phyloP scores from a whole-genome alignment of 1,284 basidiomycete genomes.

The Heliocybe sulcata region DNA sequence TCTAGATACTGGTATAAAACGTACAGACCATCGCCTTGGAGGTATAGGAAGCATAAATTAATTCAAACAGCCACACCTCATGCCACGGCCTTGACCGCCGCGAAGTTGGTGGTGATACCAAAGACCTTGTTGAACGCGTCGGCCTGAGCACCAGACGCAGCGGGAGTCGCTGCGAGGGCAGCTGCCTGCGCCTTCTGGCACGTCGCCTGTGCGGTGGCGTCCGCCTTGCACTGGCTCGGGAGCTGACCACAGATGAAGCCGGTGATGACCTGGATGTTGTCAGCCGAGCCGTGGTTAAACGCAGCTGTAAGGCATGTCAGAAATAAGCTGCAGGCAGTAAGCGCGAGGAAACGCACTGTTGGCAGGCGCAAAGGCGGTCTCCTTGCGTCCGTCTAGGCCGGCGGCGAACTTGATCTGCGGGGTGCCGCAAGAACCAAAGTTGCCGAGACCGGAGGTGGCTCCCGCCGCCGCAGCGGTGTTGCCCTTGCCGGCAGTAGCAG shows the following conservation, averaged over 20 bases:
- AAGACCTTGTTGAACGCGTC: slow-evolving; percentile 54
- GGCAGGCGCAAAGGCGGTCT: slow-evolving; percentile 46
- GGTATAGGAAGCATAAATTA: background rate
- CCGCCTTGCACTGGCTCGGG: slow-evolving; percentile 42
- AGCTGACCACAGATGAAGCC: slow-evolving; percentile 49
- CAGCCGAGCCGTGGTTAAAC: slow-evolving; percentile 44
- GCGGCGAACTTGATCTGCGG: slow-evolving; percentile 54
- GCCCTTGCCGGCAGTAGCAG: slow-evolving; percentile 5
- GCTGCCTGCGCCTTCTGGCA: slow-evolving; percentile 37
- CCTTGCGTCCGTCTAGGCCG: slow-evolving; percentile 51
- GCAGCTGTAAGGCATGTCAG: slow-evolving; percentile 15
- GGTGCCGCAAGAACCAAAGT: slow-evolving; percentile 42
- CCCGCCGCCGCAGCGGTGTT: slow-evolving; percentile 11
- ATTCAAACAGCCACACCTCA: background rate
- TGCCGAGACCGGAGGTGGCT: slow-evolving; percentile 4
- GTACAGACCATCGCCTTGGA: background rate
- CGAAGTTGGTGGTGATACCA: slow-evolving; percentile 31
- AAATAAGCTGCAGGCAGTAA: background rate
- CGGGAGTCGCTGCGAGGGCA: slow-evolving; percentile 27
- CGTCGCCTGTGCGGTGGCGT: slow-evolving; percentile 42
- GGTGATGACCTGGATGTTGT: slow-evolving; percentile 47
- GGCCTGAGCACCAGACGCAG: slow-evolving; percentile 43
- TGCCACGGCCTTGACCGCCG: slow-evolving; percentile 10
- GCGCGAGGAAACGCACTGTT: slow-evolving; percentile 14
- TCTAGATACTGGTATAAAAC: background rate